A percentile compares a stretch with the other conserved stretches of the same genome.
phyloP scores from a whole-genome alignment of 345 rosid genomes.

The Populus simonii region DNA sequence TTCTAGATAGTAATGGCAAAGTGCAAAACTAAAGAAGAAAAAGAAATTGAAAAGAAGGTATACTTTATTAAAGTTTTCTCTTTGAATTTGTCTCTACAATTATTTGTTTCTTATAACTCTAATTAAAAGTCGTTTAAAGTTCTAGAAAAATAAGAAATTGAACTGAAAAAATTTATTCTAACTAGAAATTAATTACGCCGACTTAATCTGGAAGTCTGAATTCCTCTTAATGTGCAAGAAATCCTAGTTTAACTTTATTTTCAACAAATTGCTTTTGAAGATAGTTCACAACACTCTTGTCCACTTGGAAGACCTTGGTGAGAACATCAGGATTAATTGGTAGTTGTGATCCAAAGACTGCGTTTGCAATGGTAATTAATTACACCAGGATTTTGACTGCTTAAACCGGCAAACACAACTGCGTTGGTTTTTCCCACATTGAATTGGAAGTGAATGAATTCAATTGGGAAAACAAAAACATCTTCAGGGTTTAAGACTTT shows the following conservation, averaged over 20 bases:
- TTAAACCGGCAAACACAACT: slow-evolving; percentile 1
- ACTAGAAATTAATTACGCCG: too few relatives aligned
- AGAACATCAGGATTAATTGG: slow-evolving; percentile 9
- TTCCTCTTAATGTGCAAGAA: neutral
- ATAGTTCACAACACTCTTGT: neutral
- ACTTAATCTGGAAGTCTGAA: too few relatives aligned
- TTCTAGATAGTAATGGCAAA: too few relatives aligned
- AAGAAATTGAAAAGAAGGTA: too few relatives aligned
- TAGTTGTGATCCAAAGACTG: slow-evolving; percentile 4
- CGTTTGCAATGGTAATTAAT: slow-evolving; percentile 7
- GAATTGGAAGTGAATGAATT: slow-evolving; percentile 18
- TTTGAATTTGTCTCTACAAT: too few relatives aligned
- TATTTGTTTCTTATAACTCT: too few relatives aligned
- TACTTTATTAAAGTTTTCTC: too few relatives aligned
- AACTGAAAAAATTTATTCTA: too few relatives aligned
- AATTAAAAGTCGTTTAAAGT: too few relatives aligned
- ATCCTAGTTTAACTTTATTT: too few relatives aligned
- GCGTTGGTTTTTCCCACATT: slow-evolving; percentile 15
- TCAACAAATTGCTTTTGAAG: neutral
- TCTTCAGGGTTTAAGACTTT: slow-evolving; percentile 16
- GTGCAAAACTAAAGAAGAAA: too few relatives aligned
- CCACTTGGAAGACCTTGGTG: slow-evolving; percentile 17
- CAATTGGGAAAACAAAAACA: slow-evolving; percentile 15
- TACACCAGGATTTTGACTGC: slow-evolving; percentile 19
- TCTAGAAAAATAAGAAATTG: too few relatives aligned